A percentile compares a stretch with the other conserved stretches of the same genome.
Evolutionary conservation across 768 basidiomycete genomes (phyloP).

Genomic region (Boletus bicolor): DNA sequence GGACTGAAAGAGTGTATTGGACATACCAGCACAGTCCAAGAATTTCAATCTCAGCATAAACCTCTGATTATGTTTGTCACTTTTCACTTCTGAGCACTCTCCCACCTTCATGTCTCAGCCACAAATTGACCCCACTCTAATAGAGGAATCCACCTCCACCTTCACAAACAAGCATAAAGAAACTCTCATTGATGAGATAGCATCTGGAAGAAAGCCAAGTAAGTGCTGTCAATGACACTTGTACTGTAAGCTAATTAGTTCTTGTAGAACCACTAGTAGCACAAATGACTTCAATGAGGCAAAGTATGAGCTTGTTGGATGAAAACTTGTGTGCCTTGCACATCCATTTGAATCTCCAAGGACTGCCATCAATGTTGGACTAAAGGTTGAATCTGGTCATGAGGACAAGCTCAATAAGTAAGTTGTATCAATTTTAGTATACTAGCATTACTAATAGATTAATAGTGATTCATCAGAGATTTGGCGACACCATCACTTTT

Average conservation of each 20-base stretch:
- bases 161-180: too few species aligned
- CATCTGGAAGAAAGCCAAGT: not conserved
- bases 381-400: not conserved
- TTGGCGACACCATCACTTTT: not conserved
- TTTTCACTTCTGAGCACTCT: too few species aligned
- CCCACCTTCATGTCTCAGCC: too few species aligned
- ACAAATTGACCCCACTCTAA: too few species aligned
- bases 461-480: too few species aligned
- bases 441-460: too few species aligned
- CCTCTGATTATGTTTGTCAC: too few species aligned
- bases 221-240: not conserved
- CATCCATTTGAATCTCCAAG: not conserved
- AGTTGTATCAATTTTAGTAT: too few species aligned
- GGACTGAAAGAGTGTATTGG: too few species aligned
- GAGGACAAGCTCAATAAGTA: not conserved
- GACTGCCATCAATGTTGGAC: not conserved
- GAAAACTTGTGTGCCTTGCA: not conserved
- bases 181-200: too few species aligned
- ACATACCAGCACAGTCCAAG: not conserved
- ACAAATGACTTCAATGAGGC: not conserved
- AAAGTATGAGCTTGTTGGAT: not conserved
- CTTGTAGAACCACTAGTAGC: not conserved
- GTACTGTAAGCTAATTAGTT: not conserved
- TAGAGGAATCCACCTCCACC: too few species aligned
- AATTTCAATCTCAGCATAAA: not conserved